Evolutionary conservation across 495 filamentous ascomycete species (phyloP), one percentile per base, ranked within the genome.

Genomic region (Aspergillus ostianus): DNA sequence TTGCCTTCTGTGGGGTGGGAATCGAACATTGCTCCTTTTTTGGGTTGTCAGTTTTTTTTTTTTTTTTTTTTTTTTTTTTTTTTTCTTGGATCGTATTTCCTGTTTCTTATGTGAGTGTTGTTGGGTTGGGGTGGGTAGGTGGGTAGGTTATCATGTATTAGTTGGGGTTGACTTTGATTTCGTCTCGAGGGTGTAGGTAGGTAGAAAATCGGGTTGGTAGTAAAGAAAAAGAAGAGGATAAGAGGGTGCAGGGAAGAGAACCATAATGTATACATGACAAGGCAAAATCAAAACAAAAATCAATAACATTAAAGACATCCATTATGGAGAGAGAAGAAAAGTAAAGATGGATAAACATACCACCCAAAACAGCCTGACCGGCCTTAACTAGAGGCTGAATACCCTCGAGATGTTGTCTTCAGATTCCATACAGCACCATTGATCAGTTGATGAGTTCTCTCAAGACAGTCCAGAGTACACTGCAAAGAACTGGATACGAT

Each of bases 21-120:
- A 48, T 91, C 80, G 19, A 96, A 79, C 68, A 89, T 78, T 4
- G 87, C 91, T 27, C 90, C 88, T 91, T 52, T n/a, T n/a, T n/a
- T n/a, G n/a, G n/a, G n/a, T n/a, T n/a, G n/a, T n/a, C n/a, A n/a
- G n/a, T n/a, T n/a, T n/a, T n/a, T n/a, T n/a, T n/a, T n/a, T n/a
- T n/a, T n/a, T n/a, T n/a, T n/a, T n/a, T n/a, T n/a, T n/a, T n/a
- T n/a, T n/a, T n/a, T n/a, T n/a, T n/a, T n/a, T n/a, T n/a, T n/a
- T n/a, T n/a, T n/a, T n/a, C n/a, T n/a, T n/a, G n/a, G n/a, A n/a
- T n/a, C n/a, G n/a, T n/a, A n/a, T n/a, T n/a, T n/a, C n/a, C n/a
- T n/a, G n/a, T n/a, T n/a, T n/a, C n/a, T n/a, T n/a, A n/a, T n/a
- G n/a, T n/a, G n/a, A n/a, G n/a, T n/a, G n/a, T n/a, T n/a, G n/a